Evolutionary conservation across 495 filamentous ascomycete species (phyloP), one percentile per base, ranked within the genome.

Genomic region (Pyrenula aspistea): DNA sequence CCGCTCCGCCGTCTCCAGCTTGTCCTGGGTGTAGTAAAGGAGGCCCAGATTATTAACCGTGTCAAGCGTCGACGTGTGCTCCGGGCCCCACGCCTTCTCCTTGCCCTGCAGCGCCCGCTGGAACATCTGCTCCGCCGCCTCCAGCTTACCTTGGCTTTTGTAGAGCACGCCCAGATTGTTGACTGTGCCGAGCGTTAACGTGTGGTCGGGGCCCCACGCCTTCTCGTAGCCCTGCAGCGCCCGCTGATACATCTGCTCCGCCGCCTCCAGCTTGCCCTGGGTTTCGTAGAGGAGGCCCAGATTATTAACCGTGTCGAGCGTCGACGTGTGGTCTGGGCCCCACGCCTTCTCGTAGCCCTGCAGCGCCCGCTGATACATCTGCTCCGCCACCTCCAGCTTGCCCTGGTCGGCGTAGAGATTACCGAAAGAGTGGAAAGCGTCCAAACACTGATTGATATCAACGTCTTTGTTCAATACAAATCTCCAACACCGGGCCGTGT

Each of bases 71-170:
- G 62, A 63, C 47, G 56, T 56, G 60, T 76, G 68, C 55, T 74
- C 61, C 53, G 54, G 56, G 24, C 70, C 68, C 10, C 67, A 53
- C 19, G 56, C 59, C 57, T 67, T 65, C 60, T 74, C 71, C 8
- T 56, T 56, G 55, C 65, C 67, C 56, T 65, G 19, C 42, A 71
- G 64, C 23, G 66, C 68, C 57, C 60, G 64, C 59, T 65, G 49
- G 54, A 63, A 68, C 60, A 67, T 63, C 49, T 60, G 15, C 62
- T 66, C 60, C 25, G 67, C 65, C 58, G 65, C 61, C 23, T 19
- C 49, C 2, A 64, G 55, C 60, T 60, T 60, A 31, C 60, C 62
- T 54, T 66, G 61, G 53, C 51, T 2, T 12, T 1, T 2, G 48
- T 61, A 63, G 11, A 61, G 36, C 53, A 10, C 54, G 3, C 59